Base-by-base conservation (phyloP, 192 early-diverging fungal species). In the Gryganskiella cystojenkinii region DNA sequence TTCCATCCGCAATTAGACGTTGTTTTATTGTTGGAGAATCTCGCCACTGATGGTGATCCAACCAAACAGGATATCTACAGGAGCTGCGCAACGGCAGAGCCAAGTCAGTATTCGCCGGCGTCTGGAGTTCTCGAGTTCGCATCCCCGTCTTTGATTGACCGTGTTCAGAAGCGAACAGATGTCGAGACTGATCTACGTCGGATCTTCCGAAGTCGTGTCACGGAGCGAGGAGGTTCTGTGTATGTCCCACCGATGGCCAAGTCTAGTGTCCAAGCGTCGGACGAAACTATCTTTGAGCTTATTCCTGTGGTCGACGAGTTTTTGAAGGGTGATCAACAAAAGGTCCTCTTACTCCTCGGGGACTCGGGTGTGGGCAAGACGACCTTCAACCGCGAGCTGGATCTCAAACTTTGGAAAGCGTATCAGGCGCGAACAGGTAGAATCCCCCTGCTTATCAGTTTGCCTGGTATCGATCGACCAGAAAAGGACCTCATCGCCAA, bases 361-460 rank as follows among this genome's bases (percentile, higher is more conserved):
- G 64, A 67, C 17, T 67, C 64, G 45, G 64, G 64, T 3, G 64
- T 31, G 0, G 54, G 64, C 27, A 67, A 67, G 44, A 27, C 64
- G 3, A 67, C 64, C 0, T 67, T 67, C 54, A 57, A 47, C 54
- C 40, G 28, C 1, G 54, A 30, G 14, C 64, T 67, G 0, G 64
- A 67, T 2, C 3, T 3, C 27, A n/a, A 56, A 1, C 54, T 67
- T 1, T 67, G 64, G 64, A 22, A 56, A 0, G 44, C 31, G 3
- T 67, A 67, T 31, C 34, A 67, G 19, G 2, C 2, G 0, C 3
- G 15, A 4, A 27, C 8, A 4, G 42, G 40, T 15, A 40, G 22
- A 1, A 67, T 67, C 24, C 64, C 64, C 7, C 28, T 67, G 24
- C 34, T 57, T 11, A 56, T 67, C 30, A 44, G 22, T n/a, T 56